Evolutionary conservation across 192 early-diverging fungal species (phyloP).

Genomic region (Tieghemiomyces parasiticus): DNA sequence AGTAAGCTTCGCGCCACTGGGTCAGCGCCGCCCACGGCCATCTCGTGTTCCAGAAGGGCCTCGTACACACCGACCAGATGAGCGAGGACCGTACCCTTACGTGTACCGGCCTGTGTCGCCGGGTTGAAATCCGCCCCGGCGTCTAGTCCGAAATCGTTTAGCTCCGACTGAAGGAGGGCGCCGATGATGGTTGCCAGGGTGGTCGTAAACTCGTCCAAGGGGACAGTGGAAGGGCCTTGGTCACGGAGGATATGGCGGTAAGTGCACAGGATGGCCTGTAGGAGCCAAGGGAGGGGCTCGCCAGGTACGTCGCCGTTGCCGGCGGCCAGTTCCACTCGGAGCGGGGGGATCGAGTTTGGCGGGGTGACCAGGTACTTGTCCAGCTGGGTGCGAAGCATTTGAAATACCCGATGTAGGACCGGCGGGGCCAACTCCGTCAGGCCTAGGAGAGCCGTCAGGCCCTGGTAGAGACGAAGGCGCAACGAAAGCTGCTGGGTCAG

Average conservation of each 20-base stretch:
- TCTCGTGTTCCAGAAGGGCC: conserved; percentile 9
- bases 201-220: not conserved
- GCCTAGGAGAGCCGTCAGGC: conserved; percentile 30
- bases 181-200: not conserved
- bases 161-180: conserved; percentile 19
- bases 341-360: conserved; percentile 10
- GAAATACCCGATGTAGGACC: conserved; percentile 23
- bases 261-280: conserved; percentile 11
- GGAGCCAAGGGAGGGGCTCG: conserved; percentile 33
- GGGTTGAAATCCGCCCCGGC: conserved; percentile 45
- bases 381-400: conserved; percentile 33
- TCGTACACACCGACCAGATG: conserved; percentile 44
- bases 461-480: conserved; percentile 35
- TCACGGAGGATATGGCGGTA: not conserved
- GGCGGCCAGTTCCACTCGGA: conserved; percentile 15
- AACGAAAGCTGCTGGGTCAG: conserved; percentile 52
- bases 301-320: conserved; percentile 1
- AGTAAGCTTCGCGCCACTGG: no score
- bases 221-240: not conserved
- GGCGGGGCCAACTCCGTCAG: conserved; percentile 16
- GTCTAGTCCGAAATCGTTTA: conserved; percentile 54
- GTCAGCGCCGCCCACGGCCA: no score
- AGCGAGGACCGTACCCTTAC: conserved; percentile 33
- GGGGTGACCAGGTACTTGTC: not conserved
- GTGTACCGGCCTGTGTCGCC: conserved; percentile 27